Base-by-base conservation (phyloP, 441 rosid species). In the Euphorbia schlechtendalii region DNA sequence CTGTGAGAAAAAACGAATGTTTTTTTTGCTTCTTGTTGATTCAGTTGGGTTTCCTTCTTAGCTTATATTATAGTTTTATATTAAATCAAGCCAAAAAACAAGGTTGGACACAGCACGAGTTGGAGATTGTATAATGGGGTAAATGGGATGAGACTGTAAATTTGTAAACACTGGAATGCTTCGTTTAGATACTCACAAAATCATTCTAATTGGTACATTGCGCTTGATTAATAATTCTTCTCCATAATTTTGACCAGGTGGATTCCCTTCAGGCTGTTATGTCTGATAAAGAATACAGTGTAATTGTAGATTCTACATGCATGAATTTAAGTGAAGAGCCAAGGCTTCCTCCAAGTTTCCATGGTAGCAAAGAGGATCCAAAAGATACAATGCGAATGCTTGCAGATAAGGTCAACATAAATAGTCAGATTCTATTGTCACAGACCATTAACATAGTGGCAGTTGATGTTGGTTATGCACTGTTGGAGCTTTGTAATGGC, bases 291-390 rank as follows among this genome's bases (percentile, higher is more conserved):
- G 99, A 95, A 70, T 95, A 95, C 80, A 76, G 79, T 73, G 87
- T 95, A 65, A 84, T 92, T 74, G 71, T 83, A 69, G 86, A 90
- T 77, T 92, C 94, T 64, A 65, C 77, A 56, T 48, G 13, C 72
- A 80, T 82, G 87, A 95, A 95, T 83, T 73, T 95, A 67, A 66
- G 56, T 78, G 99, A 95, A 82, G 87, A 75, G 71, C 96, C 99
- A 65, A 88, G 72, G 70, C 90, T 89, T 69, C 99, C 97, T 70
- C 95, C 95, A 72, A 87, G 84, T 76, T 95, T 95, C 72, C 99
- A 98, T 69, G 95, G 86, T 52, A 55, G 84, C 83, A 76, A 82
- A 76, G 82, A 88, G 74, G 86, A 69, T 73, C 78, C 93, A 60
- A 78, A 80, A 74, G 95, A 86, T 76, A 80, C 95, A 67, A 84